Evolutionary conservation across 805 yeast genomes (phyloP).

Genomic region (Saturnispora zaruensis): DNA sequence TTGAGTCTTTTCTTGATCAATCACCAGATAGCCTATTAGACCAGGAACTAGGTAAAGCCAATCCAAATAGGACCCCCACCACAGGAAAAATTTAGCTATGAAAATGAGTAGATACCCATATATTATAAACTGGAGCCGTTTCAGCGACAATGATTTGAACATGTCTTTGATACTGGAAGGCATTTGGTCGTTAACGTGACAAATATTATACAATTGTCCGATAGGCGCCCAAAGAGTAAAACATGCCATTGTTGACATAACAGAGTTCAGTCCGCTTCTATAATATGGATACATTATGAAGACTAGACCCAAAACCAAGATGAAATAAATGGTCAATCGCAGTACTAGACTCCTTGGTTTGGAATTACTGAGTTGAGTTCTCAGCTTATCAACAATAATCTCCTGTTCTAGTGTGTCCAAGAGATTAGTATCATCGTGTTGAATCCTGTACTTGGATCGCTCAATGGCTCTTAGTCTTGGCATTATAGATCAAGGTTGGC

Average conservation of each 20-base stretch:
- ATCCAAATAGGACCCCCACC: conserved; percentile 14
- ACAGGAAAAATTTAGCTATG: conserved; percentile 5
- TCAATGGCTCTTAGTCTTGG: conserved; percentile 25
- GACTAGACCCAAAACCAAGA: conserved; percentile 20
- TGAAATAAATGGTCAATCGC: conserved; percentile 13
- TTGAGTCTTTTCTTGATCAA: conserved; percentile 16
- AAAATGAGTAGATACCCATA: conserved; percentile 10
- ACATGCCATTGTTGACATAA: conserved; percentile 22
- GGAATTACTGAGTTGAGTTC: conserved; percentile 11
- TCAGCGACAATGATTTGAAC: conserved; percentile 5
- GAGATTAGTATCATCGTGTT: conserved; percentile 11
- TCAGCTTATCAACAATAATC: conserved; percentile 16
- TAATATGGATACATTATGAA: conserved; percentile 24
- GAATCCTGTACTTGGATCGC: conserved; percentile 18
- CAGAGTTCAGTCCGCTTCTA: conserved; percentile 17
- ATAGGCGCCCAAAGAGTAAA: conserved; percentile 12
- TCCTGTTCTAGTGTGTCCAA: conserved; percentile 23
- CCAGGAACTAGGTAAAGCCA: conserved; percentile 23
- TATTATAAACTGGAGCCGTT: neutral
- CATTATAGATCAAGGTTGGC: conserved; percentile 14
- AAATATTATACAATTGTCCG: conserved; percentile 7
- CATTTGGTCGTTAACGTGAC: conserved; percentile 4
- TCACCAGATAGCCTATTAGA: conserved; percentile 16
- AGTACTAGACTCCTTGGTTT: conserved; percentile 9
- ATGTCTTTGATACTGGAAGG: conserved; percentile 1